Evolutionary conservation across 805 yeast genomes (phyloP).

Genomic region (Monosporozyma solicola): DNA sequence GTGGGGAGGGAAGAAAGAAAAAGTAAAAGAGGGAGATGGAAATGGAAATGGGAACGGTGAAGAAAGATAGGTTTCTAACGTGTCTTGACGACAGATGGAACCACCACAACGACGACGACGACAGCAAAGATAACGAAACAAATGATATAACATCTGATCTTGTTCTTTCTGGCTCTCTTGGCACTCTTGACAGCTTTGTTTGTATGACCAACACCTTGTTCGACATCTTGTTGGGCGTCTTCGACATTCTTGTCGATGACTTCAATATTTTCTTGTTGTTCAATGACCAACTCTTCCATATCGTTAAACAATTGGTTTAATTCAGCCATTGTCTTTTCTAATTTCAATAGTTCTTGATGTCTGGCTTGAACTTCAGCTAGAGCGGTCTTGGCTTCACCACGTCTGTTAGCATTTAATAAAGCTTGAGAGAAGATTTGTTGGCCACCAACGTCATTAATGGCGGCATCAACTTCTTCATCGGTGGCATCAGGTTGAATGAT

Average conservation of each 20-base stretch:
- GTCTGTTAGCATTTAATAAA: slow-evolving; percentile 71
- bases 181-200: slow-evolving; percentile 84
- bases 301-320: slow-evolving; percentile 90
- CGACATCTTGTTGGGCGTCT: slow-evolving; percentile 82
- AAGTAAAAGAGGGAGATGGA: neutral
- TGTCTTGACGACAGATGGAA: slow-evolving; percentile 31
- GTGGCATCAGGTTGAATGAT: slow-evolving; percentile 83
- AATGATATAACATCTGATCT: slow-evolving; percentile 74
- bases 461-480: slow-evolving; percentile 73
- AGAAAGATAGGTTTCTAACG: slow-evolving; percentile 6
- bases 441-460: slow-evolving; percentile 74
- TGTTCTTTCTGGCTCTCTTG: slow-evolving; percentile 82
- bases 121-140: slow-evolving; percentile 48
- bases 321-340: slow-evolving; percentile 93
- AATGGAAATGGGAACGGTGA: slow-evolving; percentile 3
- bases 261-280: slow-evolving; percentile 83
- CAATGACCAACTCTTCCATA: slow-evolving; percentile 92
- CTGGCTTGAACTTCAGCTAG: slow-evolving; percentile 92
- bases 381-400: slow-evolving; percentile 93
- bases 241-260: slow-evolving; percentile 73
- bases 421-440: slow-evolving; percentile 95
- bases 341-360: slow-evolving; percentile 88
- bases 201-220: slow-evolving; percentile 90
- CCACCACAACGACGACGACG: slow-evolving; percentile 62
- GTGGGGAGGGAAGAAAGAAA: slow-evolving; percentile 1